Conservation (phyloP, 1,284 basidiomycete genomes). For the Inonotus hispidus region DNA sequence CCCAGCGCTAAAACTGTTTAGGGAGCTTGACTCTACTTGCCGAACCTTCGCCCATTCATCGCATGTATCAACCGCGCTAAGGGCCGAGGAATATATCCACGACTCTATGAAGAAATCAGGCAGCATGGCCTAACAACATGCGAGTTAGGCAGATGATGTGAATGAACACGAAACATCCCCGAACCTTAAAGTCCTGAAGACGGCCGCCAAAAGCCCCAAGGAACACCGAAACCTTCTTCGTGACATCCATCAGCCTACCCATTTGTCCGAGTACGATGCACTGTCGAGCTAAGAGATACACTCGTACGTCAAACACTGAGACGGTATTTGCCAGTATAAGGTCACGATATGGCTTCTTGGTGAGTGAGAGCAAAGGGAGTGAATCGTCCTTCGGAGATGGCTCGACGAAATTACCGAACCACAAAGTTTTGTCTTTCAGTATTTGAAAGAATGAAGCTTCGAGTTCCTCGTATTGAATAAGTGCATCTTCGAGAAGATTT, state of each 20-base stretch:
- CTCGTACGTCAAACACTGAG: constrained; percentile 89
- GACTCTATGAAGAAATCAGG: constrained; percentile 82
- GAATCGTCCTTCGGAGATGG: constrained; percentile 75
- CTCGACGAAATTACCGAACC: constrained; percentile 83
- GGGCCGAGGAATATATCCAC: constrained; percentile 90
- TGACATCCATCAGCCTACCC: constrained; percentile 63
- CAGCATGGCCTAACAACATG: constrained; percentile 50
- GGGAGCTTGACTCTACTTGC: constrained; percentile 39
- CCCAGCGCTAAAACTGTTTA: constrained; percentile 53
- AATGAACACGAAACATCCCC: constrained; percentile 22
- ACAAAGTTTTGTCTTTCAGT: constrained; percentile 77
- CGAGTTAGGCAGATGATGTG: not conserved
- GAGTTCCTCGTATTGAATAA: constrained; percentile 88
- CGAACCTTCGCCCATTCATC: constrained; percentile 62
- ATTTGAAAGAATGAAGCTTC: constrained; percentile 83
- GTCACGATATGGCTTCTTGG: constrained; percentile 84
- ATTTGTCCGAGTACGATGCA: constrained; percentile 73
- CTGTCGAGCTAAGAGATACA: constrained; percentile 88
- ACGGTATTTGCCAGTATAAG: constrained; percentile 89
- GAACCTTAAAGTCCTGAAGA: constrained; percentile 70
- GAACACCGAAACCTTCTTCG: constrained; percentile 64
- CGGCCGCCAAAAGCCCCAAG: constrained; percentile 78
- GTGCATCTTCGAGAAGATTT: constrained; percentile 83
- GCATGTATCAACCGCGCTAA: constrained; percentile 83
- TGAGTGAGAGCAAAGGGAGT: constrained; percentile 70